Conservation (phyloP, 2,329 filamentous ascomycete genomes). For the Gnomoniopsis sp. region DNA sequence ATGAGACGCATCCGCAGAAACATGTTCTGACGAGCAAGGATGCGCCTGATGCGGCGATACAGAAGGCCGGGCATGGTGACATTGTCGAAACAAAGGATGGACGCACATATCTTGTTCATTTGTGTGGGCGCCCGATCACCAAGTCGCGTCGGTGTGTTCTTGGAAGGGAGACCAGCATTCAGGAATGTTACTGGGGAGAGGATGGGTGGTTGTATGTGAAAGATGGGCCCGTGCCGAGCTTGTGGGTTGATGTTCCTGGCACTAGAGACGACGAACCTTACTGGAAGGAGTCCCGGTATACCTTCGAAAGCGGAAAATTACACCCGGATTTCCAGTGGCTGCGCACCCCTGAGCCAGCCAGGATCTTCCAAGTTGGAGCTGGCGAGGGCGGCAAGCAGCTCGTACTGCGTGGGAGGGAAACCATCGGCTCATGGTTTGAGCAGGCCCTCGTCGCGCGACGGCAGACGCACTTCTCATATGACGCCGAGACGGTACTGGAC, state of each 20-base stretch:
- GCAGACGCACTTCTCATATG: slow-evolving; percentile 58
- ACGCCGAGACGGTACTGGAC: slow-evolving; percentile 53
- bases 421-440: slow-evolving; percentile 57
- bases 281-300: slow-evolving; percentile 48
- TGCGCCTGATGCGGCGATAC: slow-evolving; percentile 44
- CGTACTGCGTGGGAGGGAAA: slow-evolving; percentile 47
- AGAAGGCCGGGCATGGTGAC: slow-evolving; percentile 52
- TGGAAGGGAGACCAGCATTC: slow-evolving; percentile 54
- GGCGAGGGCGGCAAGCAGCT: slow-evolving; percentile 38
- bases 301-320: slow-evolving; percentile 39
- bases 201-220: slow-evolving; percentile 64
- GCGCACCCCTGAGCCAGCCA: slow-evolving; percentile 50
- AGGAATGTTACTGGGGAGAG: slow-evolving; percentile 55
- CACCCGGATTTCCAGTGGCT: slow-evolving; percentile 57
- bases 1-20: slow-evolving; percentile 56
- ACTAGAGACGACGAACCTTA: slow-evolving; percentile 44
- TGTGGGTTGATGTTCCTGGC: slow-evolving; percentile 49
- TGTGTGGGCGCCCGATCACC: slow-evolving; percentile 48
- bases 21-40: slow-evolving; percentile 54
- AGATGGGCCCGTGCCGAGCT: slow-evolving; percentile 51
- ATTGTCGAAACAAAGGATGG: slow-evolving; percentile 53
- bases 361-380: slow-evolving; percentile 42
- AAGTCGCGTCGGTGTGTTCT: slow-evolving; percentile 51
- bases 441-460: slow-evolving; percentile 53
- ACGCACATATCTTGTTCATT: slow-evolving; percentile 50